Evolutionary conservation across 2,329 filamentous ascomycete species (phyloP), one percentile per base, ranked within the genome.

Genomic region (Fusarium sp.): DNA sequence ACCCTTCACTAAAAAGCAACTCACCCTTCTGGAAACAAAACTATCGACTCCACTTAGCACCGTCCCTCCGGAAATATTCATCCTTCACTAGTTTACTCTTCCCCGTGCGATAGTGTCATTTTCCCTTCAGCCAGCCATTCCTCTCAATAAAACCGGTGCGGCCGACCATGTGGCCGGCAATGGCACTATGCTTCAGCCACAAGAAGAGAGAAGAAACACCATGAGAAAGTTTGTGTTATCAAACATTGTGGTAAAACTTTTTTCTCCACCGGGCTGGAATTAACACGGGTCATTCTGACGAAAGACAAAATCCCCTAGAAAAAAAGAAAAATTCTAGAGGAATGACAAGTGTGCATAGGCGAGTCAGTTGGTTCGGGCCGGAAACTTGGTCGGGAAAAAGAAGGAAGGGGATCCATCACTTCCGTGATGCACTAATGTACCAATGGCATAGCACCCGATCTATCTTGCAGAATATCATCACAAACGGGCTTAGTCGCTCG

Each of bases 351-450:
- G 47, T 68, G 48, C 59, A 24, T 37, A 55, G 13, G 24, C 34
- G 49, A 69, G 41, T 65, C 65, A 65, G 40, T 44, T 40, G 34
- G 34, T 29, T 60, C 51, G 53, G 60, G 16, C 60, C 61, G 34
- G 34, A 42, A 30, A 14, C 42, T n/a, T 63, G 60, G 47, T 44
- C 30, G 22, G 30, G 22, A 25, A 52, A 52, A 27, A 37, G 18
- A 52, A 40, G 32, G 22, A 40, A 52, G 22, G 32, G 54, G 61
- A 65, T 65, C 53, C 61, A 61, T 58, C 27, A 13, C 42, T 40
- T 41, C 12, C 4, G 14, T 49, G 37, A 41, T 42, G 61, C 61
- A 61, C 63, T 66, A 66, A 66, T 66, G 63, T 66, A 66, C 48
- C 10, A 54, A 66, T 37, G 61, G 44, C 47, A 51, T 24, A 51